Conservation (phyloP, 345 rosid genomes). For the Syzygium aqueum region DNA sequence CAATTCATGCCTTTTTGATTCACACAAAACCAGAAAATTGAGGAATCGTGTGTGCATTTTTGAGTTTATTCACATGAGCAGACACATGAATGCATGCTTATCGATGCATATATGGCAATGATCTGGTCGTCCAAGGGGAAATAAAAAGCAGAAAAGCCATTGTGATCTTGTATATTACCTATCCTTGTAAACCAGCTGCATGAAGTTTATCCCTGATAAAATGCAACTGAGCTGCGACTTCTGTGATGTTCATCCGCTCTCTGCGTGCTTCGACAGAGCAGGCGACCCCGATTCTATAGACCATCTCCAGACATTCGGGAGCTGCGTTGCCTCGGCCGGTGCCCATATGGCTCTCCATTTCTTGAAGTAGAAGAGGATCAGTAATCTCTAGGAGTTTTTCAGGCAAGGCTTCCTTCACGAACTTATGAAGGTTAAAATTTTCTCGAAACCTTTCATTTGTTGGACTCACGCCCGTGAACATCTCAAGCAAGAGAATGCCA, state of each 20-base stretch:
- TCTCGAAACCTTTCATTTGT: background rate
- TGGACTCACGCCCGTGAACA: background rate
- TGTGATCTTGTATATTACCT: background rate
- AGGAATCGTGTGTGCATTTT: background rate
- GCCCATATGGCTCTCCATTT: background rate
- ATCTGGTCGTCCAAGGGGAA: background rate
- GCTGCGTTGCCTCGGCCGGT: background rate
- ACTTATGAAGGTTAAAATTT: background rate
- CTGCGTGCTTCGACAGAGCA: background rate
- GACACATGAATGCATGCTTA: background rate
- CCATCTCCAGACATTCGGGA: background rate
- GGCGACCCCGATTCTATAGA: background rate
- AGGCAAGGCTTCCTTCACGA: background rate
- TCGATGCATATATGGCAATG: background rate
- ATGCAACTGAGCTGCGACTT: background rate
- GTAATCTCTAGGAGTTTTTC: background rate
- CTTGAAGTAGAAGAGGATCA: background rate
- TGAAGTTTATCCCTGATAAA: background rate
- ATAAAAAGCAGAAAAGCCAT: background rate
- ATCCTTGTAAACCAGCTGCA: background rate
- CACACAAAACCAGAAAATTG: background rate
- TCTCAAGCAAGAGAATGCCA: background rate
- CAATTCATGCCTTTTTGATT: background rate
- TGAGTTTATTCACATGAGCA: background rate
- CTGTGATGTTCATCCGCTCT: background rate